A percentile compares a stretch with the other conserved stretches of the same genome.
phyloP scores from a whole-genome alignment of 2,329 filamentous ascomycete genomes.

The Didymella pomorum region DNA sequence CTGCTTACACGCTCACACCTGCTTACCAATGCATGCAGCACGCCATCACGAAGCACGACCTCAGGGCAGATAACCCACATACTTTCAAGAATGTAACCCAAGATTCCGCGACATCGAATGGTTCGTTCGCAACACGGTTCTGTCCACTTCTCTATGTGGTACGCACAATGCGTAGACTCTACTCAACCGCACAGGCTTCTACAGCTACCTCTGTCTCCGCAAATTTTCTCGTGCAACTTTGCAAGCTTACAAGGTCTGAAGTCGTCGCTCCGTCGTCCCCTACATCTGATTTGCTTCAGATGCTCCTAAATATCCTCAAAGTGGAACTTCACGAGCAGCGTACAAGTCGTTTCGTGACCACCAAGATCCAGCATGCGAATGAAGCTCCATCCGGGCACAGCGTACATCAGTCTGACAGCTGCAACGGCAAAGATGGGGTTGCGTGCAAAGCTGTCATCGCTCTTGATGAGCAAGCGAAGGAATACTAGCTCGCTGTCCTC shows the following conservation, averaged over 20 bases:
- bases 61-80: neutral
- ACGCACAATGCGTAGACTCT: neutral
- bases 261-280: neutral
- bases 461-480: slow-evolving; percentile 71
- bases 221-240: neutral
- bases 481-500: slow-evolving; percentile 73
- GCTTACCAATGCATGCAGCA: neutral
- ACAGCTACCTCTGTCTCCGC: neutral
- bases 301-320: slow-evolving; percentile 45
- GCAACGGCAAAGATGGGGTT: slow-evolving; percentile 70
- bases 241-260: slow-evolving; percentile 2
- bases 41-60: neutral
- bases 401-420: slow-evolving; percentile 67
- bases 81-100: neutral
- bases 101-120: neutral
- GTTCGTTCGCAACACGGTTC: neutral
- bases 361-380: slow-evolving; percentile 71
- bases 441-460: slow-evolving; percentile 67
- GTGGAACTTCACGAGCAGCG: slow-evolving; percentile 68
- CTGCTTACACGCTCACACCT: slow-evolving; percentile 1
- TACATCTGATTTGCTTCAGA: neutral
- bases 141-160: neutral
- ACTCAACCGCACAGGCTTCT: neutral
- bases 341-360: slow-evolving; percentile 69
- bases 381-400: slow-evolving; percentile 67